Conservation (phyloP, 768 basidiomycete genomes). For the Mycena galopus region DNA sequence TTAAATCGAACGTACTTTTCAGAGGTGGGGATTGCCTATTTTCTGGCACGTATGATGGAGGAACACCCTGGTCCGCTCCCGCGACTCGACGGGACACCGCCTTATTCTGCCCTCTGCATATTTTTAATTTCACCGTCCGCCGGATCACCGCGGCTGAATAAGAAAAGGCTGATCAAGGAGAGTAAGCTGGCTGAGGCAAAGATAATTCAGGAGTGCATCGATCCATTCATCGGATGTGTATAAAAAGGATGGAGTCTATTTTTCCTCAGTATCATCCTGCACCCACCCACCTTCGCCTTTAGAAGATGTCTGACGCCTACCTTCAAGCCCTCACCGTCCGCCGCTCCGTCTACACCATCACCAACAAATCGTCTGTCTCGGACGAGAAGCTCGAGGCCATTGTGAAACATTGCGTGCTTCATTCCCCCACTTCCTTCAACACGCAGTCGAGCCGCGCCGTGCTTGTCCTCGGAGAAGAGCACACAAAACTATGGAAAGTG, state of each 20-base stretch:
- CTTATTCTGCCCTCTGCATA: too few relatives aligned
- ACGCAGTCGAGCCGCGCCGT: constrained; percentile 21
- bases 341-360: constrained; percentile 20
- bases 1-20: too few relatives aligned
- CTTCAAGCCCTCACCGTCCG: constrained; percentile 24
- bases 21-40: too few relatives aligned
- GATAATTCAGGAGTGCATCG: too few relatives aligned
- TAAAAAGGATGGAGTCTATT: neutral
- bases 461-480: constrained; percentile 22
- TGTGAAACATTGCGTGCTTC: constrained; percentile 2
- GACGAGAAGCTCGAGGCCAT: constrained; percentile 29
- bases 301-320: constrained; percentile 29
- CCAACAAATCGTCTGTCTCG: constrained; percentile 9
- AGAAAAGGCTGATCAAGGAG: too few relatives aligned
- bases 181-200: neutral
- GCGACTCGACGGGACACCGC: too few relatives aligned
- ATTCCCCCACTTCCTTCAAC: constrained; percentile 26
- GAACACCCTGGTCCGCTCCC: too few relatives aligned
- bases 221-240: too few relatives aligned
- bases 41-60: too few relatives aligned
- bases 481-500: constrained; percentile 28
- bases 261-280: neutral
- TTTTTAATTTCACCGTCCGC: too few relatives aligned
- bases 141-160: too few relatives aligned
- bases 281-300: neutral